Conservation (phyloP, 2,329 filamentous ascomycete species). For the Calcarisporium arbuscula region DNA sequence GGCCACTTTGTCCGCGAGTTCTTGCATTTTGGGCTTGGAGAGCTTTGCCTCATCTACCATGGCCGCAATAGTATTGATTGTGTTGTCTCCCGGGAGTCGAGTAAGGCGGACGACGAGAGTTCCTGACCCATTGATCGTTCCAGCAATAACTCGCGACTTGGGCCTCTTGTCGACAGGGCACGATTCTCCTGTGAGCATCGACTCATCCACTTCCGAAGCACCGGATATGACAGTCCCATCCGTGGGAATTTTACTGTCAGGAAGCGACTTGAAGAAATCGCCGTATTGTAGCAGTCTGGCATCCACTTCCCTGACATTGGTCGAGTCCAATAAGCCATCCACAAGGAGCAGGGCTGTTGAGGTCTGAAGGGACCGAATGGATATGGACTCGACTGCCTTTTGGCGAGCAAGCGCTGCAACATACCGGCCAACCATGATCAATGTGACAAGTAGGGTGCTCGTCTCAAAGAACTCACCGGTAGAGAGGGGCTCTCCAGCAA, state of each 20-base stretch:
- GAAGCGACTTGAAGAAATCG: slow-evolving; percentile 58
- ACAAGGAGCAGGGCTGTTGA: slow-evolving; percentile 50
- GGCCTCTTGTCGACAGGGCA: slow-evolving; percentile 50
- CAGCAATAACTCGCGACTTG: slow-evolving; percentile 55
- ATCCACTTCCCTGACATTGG: slow-evolving; percentile 49
- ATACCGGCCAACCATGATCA: slow-evolving; percentile 52
- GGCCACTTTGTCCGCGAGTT: slow-evolving; percentile 62
- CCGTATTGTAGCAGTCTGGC: slow-evolving; percentile 62
- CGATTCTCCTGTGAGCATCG: slow-evolving; percentile 71
- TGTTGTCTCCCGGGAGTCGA: slow-evolving; percentile 63
- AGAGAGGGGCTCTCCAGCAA: slow-evolving; percentile 32
- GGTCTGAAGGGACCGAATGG: slow-evolving; percentile 51
- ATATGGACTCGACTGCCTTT: slow-evolving; percentile 49
- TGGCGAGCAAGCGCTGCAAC: slow-evolving; percentile 46
- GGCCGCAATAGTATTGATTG: slow-evolving; percentile 59
- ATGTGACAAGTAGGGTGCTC: slow-evolving; percentile 51
- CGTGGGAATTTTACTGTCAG: slow-evolving; percentile 56
- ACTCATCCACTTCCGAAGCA: slow-evolving; percentile 64
- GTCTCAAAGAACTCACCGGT: slow-evolving; percentile 56
- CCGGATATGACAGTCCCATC: slow-evolving; percentile 63
- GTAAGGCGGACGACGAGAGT: slow-evolving; percentile 52
- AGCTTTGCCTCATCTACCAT: slow-evolving; percentile 67
- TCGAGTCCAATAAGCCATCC: slow-evolving; percentile 23
- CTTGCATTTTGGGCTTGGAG: slow-evolving; percentile 62
- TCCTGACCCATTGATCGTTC: slow-evolving; percentile 61